Conservation (phyloP, 257 asterid species). For the Buddleja alternifolia region DNA sequence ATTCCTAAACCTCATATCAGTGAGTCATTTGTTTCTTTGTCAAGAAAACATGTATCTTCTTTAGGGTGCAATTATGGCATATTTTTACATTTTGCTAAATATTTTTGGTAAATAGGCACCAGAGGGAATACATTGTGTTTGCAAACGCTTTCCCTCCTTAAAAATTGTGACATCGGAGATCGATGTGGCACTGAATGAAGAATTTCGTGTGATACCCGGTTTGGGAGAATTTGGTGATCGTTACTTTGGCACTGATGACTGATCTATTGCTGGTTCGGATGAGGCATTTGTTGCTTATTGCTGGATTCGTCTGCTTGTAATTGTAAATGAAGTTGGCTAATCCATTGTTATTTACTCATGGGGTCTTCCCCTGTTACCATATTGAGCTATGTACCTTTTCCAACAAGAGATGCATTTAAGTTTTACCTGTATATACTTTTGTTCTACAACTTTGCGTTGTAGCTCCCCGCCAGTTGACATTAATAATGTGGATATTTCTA, state of each 20-base stretch:
- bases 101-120: slow-evolving; percentile 65
- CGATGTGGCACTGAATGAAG: slow-evolving; percentile 68
- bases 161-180: slow-evolving; percentile 96
- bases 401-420: neutral
- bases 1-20: slow-evolving; percentile 95
- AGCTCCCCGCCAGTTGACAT: too few species aligned
- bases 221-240: slow-evolving; percentile 99
- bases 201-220: slow-evolving; percentile 81
- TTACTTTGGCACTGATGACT: slow-evolving; percentile 92
- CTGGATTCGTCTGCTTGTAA: slow-evolving; percentile 23
- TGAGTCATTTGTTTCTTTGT: slow-evolving; percentile 45
- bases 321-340: slow-evolving; percentile 36
- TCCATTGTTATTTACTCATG: neutral
- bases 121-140: slow-evolving; percentile 88
- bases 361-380: slow-evolving; percentile 11
- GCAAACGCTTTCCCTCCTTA: slow-evolving; percentile 83
- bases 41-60: neutral
- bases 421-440: slow-evolving; percentile 22
- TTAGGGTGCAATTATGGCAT: neutral
- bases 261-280: slow-evolving; percentile 24
- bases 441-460: neutral
- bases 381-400: slow-evolving; percentile 23
- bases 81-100: slow-evolving; percentile 10
- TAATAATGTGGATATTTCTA: too few species aligned
- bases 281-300: slow-evolving; percentile 6